Percentiles rank a stretch among this genome's conserved stretches.
phyloP scores from a whole-genome alignment of 2,329 filamentous ascomycete genomes.

The Lojkania enalia region DNA sequence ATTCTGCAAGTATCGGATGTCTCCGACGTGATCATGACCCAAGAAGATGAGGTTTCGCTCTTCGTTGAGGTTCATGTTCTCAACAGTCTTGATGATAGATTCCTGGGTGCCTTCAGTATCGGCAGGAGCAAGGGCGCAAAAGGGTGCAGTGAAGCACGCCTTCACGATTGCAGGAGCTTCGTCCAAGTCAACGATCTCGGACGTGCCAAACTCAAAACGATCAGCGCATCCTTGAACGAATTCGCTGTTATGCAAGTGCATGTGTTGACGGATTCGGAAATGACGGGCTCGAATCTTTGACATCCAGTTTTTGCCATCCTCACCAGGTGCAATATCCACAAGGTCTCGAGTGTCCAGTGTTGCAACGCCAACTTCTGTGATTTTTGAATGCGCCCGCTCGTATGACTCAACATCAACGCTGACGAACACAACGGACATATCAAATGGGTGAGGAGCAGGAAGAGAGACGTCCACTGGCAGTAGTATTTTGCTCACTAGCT shows the following conservation, averaged over 20 bases:
- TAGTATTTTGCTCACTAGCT: too few relatives aligned
- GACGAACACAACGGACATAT: slow-evolving; percentile 68
- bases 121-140: slow-evolving; percentile 39
- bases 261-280: slow-evolving; percentile 73
- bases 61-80: slow-evolving; percentile 25
- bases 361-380: slow-evolving; percentile 87
- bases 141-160: slow-evolving; percentile 61
- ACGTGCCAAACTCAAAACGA: slow-evolving; percentile 71
- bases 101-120: not conserved
- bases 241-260: slow-evolving; percentile 65
- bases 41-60: slow-evolving; percentile 71
- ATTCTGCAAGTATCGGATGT: slow-evolving; percentile 68
- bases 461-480: slow-evolving; percentile 50
- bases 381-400: slow-evolving; percentile 65
- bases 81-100: slow-evolving; percentile 1
- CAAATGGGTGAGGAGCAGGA: slow-evolving; percentile 52
- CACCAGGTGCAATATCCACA: slow-evolving; percentile 60
- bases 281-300: slow-evolving; percentile 70
- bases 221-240: slow-evolving; percentile 76
- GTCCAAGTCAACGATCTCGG: slow-evolving; percentile 56
- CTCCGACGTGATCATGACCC: slow-evolving; percentile 71
- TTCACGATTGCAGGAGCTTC: slow-evolving; percentile 54
- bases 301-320: slow-evolving; percentile 68
- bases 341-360: slow-evolving; percentile 73
- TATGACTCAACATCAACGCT: slow-evolving; percentile 82